These are phyloP conservation scores for Phytophthora macrochlamydospora DNA, from an alignment of 352 stramenopile species.

Conservation along the genomic window DNA sequence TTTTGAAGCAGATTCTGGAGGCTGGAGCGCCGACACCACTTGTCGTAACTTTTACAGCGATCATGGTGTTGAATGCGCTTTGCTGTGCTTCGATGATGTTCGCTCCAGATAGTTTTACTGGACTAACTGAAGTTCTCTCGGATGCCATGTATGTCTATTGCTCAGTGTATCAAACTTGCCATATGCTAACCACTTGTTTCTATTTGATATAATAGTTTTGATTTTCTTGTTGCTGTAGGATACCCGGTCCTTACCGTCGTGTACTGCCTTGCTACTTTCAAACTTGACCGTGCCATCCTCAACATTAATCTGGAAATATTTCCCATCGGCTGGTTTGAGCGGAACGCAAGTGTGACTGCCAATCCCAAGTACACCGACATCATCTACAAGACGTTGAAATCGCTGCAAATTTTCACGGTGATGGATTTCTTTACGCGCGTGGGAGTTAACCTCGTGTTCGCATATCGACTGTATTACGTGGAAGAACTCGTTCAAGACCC, in stretches of 20 bases:
- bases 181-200: constrained; percentile 2
- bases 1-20: constrained; percentile 19
- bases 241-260: constrained; percentile 19
- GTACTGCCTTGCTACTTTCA: constrained; percentile 14
- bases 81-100: constrained; percentile 12
- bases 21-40: constrained; percentile 8
- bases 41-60: constrained; percentile 9
- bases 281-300: constrained; percentile 11
- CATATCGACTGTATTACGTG: background rate
- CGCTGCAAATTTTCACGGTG: constrained; percentile 15
- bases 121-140: constrained; percentile 9
- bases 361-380: constrained; percentile 7
- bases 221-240: constrained; percentile 26
- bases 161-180: background rate
- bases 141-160: background rate
- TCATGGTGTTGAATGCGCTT: constrained; percentile 12
- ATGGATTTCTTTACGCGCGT: constrained; percentile 14
- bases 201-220: constrained; percentile 29
- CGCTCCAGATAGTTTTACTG: background rate
- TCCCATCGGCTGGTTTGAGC: constrained; percentile 4
- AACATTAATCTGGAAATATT: constrained; percentile 13
- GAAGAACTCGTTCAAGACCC: constrained; percentile 5
- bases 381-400: constrained; percentile 23
- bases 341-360: constrained; percentile 2
- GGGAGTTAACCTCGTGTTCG: background rate